Evolutionary conservation across 2,329 filamentous ascomycete genomes (phyloP).

Genomic region (Arthrocladium fulminans): DNA sequence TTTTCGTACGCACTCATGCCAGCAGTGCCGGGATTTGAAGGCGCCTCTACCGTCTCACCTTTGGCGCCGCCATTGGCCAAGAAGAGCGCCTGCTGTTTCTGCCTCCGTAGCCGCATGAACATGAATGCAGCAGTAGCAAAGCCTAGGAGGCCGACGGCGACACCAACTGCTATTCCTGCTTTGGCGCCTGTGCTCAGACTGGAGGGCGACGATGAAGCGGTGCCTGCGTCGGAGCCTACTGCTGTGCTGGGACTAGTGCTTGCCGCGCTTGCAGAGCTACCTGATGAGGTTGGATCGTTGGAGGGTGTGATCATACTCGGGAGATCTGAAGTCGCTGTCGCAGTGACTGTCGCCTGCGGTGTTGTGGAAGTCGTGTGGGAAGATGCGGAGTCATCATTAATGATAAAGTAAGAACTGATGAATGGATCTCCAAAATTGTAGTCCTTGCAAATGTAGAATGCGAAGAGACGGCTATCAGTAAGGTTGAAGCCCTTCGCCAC

Average conservation of each 20-base stretch:
- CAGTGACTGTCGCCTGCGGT: background rate
- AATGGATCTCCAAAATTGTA: conserved; percentile 3
- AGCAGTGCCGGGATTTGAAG: background rate
- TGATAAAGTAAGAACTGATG: conserved; percentile 3
- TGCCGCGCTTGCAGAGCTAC: background rate
- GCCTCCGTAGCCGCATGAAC: background rate
- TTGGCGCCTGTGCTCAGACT: conserved; percentile 23
- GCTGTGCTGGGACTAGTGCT: background rate
- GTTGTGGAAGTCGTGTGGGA: background rate
- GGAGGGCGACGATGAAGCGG: background rate
- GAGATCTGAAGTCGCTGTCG: background rate
- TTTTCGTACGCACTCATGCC: background rate
- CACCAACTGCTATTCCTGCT: conserved; percentile 28
- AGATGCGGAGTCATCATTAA: background rate
- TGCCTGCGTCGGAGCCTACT: background rate
- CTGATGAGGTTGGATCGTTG: background rate
- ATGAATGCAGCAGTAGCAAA: background rate
- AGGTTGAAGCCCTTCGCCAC: conserved; percentile 5
- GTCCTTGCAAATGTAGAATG: conserved; percentile 5
- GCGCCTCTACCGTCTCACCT: background rate
- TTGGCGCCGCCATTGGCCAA: background rate
- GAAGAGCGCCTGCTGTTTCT: background rate
- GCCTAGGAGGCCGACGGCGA: conserved; percentile 31
- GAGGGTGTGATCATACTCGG: background rate
- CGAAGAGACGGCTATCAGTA: conserved; percentile 2